Base-by-base conservation (phyloP, 352 stramenopile genomes). In the Phytophthora capsici region DNA sequence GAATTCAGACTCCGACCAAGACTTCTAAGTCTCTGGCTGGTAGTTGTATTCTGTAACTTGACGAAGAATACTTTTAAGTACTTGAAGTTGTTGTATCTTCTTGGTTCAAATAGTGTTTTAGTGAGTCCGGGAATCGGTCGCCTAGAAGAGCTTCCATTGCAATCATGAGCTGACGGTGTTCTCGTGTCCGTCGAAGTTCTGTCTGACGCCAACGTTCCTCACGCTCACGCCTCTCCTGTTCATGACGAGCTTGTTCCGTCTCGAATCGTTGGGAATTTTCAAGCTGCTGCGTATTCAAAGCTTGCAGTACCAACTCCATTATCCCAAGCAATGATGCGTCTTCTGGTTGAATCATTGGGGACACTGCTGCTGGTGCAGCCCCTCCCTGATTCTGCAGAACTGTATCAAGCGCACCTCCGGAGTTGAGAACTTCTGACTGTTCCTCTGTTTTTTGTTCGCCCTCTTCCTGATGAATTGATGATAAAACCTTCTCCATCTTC, bases 1-100 rank as follows among this genome's bases (percentile, higher is more conserved):
- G 4, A 88, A 86, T 56, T 93, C 80, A 26, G 87, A 93, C 55
- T 93, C 84, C n/a, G 85, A 94, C 55, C 87, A 91, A 61, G 84
- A 94, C 56, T 93, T 95, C 50, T 93, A 51, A 78, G 36, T 44
- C 20, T 10, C 16, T 40, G n/a, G 6, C 44, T 19, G 37, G 14
- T 59, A 34, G 52, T 26, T 36, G 50, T 38, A 57, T 38, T 49
- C 40, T 9, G 38, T 28, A 28, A 19, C n/a, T 50, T 38, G 10
- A 16, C 23, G n/a, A 46, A 46, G n/a, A 46, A 46, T 25, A 20
- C 17, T 53, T 53, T 6, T 4, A 28, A 28, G 25, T 28, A 28
- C 25, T 28, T 28, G 4, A 28, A 28, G 4, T 28, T 28, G 25
- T 28, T 28, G 25, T 0, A 6, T 28, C 25, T 9, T 49, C 34